Conservation (phyloP, 129 eudicot genomes). For the Lonicera japonica region DNA sequence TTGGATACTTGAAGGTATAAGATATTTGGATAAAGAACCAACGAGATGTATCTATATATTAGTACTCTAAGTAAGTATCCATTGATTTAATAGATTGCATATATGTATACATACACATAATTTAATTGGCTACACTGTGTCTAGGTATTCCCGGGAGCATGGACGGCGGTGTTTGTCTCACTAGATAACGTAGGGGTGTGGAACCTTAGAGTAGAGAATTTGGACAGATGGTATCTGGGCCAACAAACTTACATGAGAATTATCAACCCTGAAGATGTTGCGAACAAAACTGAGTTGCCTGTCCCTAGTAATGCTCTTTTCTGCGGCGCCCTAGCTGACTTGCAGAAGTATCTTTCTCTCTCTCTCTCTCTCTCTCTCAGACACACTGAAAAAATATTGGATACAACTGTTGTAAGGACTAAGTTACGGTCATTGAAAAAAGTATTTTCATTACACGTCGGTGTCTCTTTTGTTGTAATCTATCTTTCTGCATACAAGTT, state of each 20-base stretch:
- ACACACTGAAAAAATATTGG: too few species aligned
- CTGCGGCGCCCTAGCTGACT: slow-evolving; percentile 64
- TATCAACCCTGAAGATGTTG: slow-evolving; percentile 64
- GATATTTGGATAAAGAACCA: too few species aligned
- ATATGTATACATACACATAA: slow-evolving; percentile 37
- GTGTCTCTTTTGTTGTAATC: too few species aligned
- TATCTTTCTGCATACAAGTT: too few species aligned
- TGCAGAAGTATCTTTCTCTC: slow-evolving; percentile 51
- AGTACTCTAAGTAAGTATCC: too few species aligned
- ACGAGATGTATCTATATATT: too few species aligned
- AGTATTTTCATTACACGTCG: too few species aligned
- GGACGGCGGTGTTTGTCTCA: slow-evolving; percentile 80
- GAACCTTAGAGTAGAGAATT: slow-evolving; percentile 87
- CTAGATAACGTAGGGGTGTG: slow-evolving; percentile 91
- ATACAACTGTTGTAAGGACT: too few species aligned
- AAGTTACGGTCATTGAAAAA: too few species aligned
- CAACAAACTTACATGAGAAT: slow-evolving; percentile 88
- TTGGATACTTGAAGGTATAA: too few species aligned
- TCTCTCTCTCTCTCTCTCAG: slow-evolving; percentile 13
- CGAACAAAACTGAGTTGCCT: slow-evolving; percentile 56
- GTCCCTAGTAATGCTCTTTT: slow-evolving; percentile 71
- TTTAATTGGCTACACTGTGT: background rate
- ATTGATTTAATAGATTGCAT: too few species aligned
- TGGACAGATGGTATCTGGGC: slow-evolving; percentile 94
- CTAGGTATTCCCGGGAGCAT: slow-evolving; percentile 89